These are phyloP conservation scores for Cladophialophora chaetospira DNA, from an alignment of 2,329 filamentous ascomycete species.

Conservation along the genomic window DNA sequence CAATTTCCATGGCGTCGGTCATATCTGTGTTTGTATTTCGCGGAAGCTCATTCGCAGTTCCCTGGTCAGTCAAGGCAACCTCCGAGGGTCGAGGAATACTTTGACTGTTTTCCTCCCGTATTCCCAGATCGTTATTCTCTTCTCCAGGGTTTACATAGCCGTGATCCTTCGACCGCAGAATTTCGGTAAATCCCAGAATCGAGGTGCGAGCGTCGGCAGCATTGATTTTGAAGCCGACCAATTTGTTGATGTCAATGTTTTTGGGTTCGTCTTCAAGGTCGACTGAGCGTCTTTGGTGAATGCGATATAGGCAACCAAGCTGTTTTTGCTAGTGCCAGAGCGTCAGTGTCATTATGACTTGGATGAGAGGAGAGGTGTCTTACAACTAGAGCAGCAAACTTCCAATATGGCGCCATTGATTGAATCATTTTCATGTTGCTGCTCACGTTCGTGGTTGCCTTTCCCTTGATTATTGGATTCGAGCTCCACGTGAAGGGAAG, in stretches of 20 bases:
- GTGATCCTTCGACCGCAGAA: conserved; percentile 4
- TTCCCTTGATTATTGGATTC: neutral
- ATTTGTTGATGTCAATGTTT: conserved; percentile 9
- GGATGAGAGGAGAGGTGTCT: neutral
- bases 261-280: conserved; percentile 20
- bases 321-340: conserved; percentile 11
- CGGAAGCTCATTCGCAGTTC: neutral
- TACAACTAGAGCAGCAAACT: conserved; percentile 18
- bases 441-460: conserved; percentile 8
- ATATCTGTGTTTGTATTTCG: too few relatives aligned
- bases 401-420: conserved; percentile 12
- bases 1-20: too few relatives aligned
- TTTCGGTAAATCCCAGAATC: conserved; percentile 19
- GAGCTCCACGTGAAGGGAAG: conserved; percentile 20
- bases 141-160: conserved; percentile 13
- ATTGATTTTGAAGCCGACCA: conserved; percentile 15
- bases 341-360: neutral
- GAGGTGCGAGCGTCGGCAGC: conserved; percentile 12
- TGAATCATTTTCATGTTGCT: conserved; percentile 15
- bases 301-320: conserved; percentile 16
- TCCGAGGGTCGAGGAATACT: neutral
- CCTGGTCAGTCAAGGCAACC: neutral
- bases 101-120: neutral
- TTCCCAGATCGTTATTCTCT: conserved; percentile 16
- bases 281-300: conserved; percentile 5